phyloP scores from a whole-genome alignment of 306 rosid genomes.

The Prunus armeniaca region DNA sequence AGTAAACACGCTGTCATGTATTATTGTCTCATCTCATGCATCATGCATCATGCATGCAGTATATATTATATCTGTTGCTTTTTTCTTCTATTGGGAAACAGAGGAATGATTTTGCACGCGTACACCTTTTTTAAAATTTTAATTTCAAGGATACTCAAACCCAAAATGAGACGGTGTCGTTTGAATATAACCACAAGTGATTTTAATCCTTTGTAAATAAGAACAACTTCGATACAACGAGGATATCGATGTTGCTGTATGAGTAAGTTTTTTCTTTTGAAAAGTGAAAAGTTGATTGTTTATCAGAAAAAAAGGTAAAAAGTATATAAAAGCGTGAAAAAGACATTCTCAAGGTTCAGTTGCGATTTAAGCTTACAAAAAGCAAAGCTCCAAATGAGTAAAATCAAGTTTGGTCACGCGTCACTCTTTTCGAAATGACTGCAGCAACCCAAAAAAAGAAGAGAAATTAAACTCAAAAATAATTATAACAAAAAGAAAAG shows the following conservation, averaged over 20 bases:
- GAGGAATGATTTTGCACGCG: conserved; percentile 27
- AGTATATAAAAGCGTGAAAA: neutral
- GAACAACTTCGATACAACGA: no score
- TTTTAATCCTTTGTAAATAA: no score
- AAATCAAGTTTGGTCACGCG: conserved; percentile 43
- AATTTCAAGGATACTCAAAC: neutral
- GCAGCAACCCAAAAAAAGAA: conserved; percentile 6
- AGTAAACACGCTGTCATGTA: neutral
- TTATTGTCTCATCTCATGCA: conserved; percentile 2
- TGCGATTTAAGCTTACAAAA: conserved; percentile 6
- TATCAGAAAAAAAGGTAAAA: neutral
- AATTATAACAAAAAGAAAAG: neutral
- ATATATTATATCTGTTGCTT: neutral
- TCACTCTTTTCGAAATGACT: conserved; percentile 43
- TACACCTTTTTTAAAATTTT: neutral
- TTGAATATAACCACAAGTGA: no score
- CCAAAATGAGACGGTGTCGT: neutral
- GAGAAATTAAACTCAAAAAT: neutral
- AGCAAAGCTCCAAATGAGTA: conserved; percentile 28
- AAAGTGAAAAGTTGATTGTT: no score
- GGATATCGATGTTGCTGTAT: no score
- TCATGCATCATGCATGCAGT: neutral
- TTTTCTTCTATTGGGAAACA: neutral
- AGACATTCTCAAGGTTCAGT: conserved; percentile 13
- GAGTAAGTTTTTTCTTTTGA: no score